A percentile compares a stretch with the other conserved stretches of the same genome.
phyloP scores from a whole-genome alignment of 2,329 filamentous ascomycete species.

The Nothophoma quercina region DNA sequence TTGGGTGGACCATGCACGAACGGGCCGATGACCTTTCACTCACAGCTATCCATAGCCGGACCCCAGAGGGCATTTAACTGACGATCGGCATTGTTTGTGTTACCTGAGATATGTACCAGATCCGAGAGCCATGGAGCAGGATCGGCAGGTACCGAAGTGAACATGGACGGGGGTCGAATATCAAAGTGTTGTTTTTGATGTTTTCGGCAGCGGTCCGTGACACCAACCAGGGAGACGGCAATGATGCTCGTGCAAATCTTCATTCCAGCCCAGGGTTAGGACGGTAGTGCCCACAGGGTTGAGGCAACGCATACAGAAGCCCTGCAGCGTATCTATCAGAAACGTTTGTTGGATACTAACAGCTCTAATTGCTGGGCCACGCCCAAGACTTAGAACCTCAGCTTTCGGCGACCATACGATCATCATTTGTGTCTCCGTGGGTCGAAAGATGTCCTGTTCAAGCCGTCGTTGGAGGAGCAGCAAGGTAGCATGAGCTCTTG shows the following conservation, averaged over 20 bases:
- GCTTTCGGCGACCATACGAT: too few species aligned
- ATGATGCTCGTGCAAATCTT: slow-evolving; percentile 5
- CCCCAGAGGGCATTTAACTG: too few species aligned
- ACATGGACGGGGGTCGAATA: neutral
- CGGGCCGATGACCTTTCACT: slow-evolving; percentile 4
- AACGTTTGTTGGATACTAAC: too few species aligned
- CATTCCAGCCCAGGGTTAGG: neutral
- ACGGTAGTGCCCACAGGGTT: neutral
- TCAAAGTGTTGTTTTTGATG: neutral
- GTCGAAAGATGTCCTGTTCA: too few species aligned
- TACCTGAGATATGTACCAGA: neutral
- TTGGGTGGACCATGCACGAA: neutral
- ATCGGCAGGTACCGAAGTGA: neutral
- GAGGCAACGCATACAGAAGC: too few species aligned
- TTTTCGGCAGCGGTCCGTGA: neutral
- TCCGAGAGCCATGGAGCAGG: neutral
- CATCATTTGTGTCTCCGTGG: too few species aligned
- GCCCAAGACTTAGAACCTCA: too few species aligned
- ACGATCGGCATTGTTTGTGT: too few species aligned
- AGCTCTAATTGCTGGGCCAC: too few species aligned
- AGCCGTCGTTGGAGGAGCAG: too few species aligned
- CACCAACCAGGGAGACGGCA: neutral
- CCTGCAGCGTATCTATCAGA: neutral
- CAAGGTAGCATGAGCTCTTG: too few species aligned
- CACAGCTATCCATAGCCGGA: neutral